Evolutionary conservation across 2,329 filamentous ascomycete species (phyloP).

Genomic region (Fonsecaea pedrosoi): DNA sequence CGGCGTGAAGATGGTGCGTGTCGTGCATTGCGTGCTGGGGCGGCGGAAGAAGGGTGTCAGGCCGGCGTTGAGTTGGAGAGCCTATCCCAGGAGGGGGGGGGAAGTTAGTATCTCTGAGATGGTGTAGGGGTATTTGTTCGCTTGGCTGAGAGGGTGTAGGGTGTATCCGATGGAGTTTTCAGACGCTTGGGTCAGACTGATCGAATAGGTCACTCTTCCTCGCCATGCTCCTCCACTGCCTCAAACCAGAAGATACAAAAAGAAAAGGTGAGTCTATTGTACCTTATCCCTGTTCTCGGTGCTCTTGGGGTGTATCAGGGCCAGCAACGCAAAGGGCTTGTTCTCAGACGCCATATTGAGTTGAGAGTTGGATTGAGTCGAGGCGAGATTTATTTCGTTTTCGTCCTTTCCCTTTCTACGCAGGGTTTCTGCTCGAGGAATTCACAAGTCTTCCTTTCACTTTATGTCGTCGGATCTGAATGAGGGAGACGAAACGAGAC

Average conservation of each 20-base stretch:
- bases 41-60: conserved; percentile 15
- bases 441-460: not conserved
- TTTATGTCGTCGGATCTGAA: too few relatives aligned
- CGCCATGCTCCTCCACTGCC: not conserved
- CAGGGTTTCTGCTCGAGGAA: not conserved
- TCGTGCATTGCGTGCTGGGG: conserved; percentile 45
- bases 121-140: not conserved
- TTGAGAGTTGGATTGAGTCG: not conserved
- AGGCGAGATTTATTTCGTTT: not conserved
- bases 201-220: not conserved
- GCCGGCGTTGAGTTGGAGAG: conserved; percentile 8
- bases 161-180: not conserved
- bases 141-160: not conserved
- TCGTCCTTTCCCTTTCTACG: not conserved
- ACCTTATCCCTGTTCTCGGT: conserved; percentile 20
- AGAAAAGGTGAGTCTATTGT: not conserved
- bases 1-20: conserved; percentile 95
- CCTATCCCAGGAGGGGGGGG: not conserved
- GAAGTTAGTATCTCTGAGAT: not conserved
- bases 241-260: not conserved
- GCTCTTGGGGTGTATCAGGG: conserved; percentile 20
- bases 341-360: conserved; percentile 17
- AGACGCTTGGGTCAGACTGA: not conserved
- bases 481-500: too few relatives aligned
- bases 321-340: conserved; percentile 23